Conservation (phyloP, 805 yeast species). For the Cyberlindnera mycetangii region DNA sequence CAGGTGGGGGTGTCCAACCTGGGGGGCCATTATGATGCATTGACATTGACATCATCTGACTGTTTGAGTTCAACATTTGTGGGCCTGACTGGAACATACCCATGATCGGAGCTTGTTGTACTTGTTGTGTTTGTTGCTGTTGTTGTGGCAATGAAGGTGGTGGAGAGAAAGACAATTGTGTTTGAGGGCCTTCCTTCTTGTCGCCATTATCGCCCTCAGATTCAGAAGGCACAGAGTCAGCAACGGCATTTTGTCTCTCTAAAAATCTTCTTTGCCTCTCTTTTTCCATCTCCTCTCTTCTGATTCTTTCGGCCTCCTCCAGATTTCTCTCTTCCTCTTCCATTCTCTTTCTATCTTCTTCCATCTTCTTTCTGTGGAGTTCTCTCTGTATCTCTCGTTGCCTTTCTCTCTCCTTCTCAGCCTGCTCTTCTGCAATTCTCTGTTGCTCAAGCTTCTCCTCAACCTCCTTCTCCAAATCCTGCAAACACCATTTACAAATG, state of each 20-base stretch:
- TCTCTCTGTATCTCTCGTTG: conserved; percentile 23
- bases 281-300: conserved; percentile 27
- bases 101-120: conserved; percentile 6
- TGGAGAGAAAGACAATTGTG: neutral
- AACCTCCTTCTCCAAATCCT: conserved; percentile 26
- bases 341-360: conserved; percentile 16
- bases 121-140: conserved; percentile 1
- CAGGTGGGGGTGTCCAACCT: conserved; percentile 1
- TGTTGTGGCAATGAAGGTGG: neutral
- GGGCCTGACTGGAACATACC: conserved; percentile 4
- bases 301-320: conserved; percentile 23
- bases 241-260: conserved; percentile 14
- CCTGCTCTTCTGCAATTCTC: conserved; percentile 18
- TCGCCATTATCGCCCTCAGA: neutral
- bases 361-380: conserved; percentile 17
- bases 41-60: neutral
- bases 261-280: conserved; percentile 21
- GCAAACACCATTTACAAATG: conserved; percentile 29
- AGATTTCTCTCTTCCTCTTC: conserved; percentile 21
- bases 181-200: neutral
- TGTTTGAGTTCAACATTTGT: neutral
- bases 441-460: conserved; percentile 22
- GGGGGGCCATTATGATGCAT: neutral
- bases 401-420: conserved; percentile 23
- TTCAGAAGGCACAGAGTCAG: neutral